Base-by-base conservation (phyloP, 345 rosid genomes). In the Boechera divaricarpa region DNA sequence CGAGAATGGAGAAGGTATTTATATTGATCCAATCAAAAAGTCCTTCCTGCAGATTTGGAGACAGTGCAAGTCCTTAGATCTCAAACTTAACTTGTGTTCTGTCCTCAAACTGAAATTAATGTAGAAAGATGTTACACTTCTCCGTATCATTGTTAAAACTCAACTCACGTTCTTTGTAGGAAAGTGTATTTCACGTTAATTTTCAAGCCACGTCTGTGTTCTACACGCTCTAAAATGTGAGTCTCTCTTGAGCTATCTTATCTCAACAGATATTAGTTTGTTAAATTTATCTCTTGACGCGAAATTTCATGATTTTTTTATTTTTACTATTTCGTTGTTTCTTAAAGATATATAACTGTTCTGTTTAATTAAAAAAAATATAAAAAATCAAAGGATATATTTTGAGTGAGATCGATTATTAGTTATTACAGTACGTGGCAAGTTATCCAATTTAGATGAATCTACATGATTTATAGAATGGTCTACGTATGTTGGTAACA, bases 11-110 rank as follows among this genome's bases (percentile, higher is more conserved):
- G 29, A n/a, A 59, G 68, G 55, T 70, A 79, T 86, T 87, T 90
- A 88, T 90, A 83, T 74, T 49, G 42, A 67, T 51, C 64, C 54
- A 51, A 72, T 71, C 60, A 10, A 8, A 62, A 79, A 45, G 91
- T 77, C 93, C 94, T 83, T 79, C 80, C 76, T 82, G 85, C 54
- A 56, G 31, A 91, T 75, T 87, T 86, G 76, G 87, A 85, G 80
- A 78, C 74, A 78, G 58, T 78, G 63, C 1, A 67, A 78, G 81
- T 78, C 73, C 81, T 78, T 71, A 7, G 72, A 76, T 13, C 53
- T 49, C 73, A 79, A 72, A 78, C 73, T 21, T 11, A 66, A 78
- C 48, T 72, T 58, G 8, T 38, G 18, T 66, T 72, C 7, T 72
- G 81, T 78, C 81, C 81, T 78, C 49, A 72, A 78, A 16, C 56